Conservation (phyloP, 2,329 filamentous ascomycete genomes). For the Anthostomella pinea region DNA sequence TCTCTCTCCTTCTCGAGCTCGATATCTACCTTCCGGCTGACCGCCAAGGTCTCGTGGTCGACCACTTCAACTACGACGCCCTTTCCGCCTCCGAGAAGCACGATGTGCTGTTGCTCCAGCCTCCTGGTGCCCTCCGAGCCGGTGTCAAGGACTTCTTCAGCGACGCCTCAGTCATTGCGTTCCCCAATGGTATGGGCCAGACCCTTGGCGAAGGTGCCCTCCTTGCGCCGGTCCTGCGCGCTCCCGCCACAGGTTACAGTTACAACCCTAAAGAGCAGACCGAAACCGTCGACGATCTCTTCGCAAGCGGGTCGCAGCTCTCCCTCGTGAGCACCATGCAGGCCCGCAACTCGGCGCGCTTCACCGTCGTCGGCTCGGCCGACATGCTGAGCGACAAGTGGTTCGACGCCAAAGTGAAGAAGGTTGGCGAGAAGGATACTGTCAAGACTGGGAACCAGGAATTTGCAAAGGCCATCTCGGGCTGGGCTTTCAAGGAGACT, state of each 20-base stretch:
- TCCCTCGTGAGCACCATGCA: conserved; percentile 83
- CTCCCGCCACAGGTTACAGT: conserved; percentile 81
- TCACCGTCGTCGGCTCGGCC: conserved; percentile 79
- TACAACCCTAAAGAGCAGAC: conserved; percentile 89
- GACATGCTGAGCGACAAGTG: conserved; percentile 87
- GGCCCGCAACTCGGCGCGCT: conserved; percentile 87
- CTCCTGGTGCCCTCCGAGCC: conserved; percentile 61
- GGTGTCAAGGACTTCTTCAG: conserved; percentile 77
- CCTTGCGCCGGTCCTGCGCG: conserved; percentile 77
- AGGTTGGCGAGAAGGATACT: conserved; percentile 46
- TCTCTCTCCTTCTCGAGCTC: conserved; percentile 78
- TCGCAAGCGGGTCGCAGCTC: conserved; percentile 80
- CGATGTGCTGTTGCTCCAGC: conserved; percentile 78
- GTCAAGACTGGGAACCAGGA: conserved; percentile 73
- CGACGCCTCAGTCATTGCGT: conserved; percentile 67
- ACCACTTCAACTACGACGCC: conserved; percentile 93
- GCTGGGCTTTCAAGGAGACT: conserved; percentile 94
- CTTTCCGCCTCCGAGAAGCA: conserved; percentile 76
- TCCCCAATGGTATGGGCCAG: conserved; percentile 79
- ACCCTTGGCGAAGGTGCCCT: conserved; percentile 74
- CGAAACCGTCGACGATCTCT: conserved; percentile 72
- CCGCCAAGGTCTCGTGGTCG: conserved; percentile 80
- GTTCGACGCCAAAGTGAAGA: conserved; percentile 78
- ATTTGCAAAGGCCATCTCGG: conserved; percentile 80
- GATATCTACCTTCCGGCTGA: conserved; percentile 86